Evolutionary conservation across 2,329 filamentous ascomycete species (phyloP), one percentile per base, ranked within the genome.

Genomic region (Xylariaceae sp.): DNA sequence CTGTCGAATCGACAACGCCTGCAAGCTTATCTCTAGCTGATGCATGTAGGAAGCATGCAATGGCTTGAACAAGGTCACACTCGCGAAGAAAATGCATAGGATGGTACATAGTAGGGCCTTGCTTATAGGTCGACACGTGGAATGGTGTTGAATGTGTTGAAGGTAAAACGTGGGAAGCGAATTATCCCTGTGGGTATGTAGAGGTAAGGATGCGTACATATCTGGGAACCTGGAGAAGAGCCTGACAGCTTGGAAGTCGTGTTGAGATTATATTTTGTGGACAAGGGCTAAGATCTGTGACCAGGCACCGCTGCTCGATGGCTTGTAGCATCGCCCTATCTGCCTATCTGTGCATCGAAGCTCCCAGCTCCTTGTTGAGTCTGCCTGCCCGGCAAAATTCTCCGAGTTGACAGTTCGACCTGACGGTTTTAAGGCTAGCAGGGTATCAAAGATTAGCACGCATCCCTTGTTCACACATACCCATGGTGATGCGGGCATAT

Each of bases 301-400:
- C 60, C 58, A 50, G 60, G 60, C 50, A 62, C 54, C 60, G 57
- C 52, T 62, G 54, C 54, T 57, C 53, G 52, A 52, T 52, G 41
- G 44, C 52, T 47, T 48, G 44, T 54, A 54, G 51, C 58, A 57
- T 57, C 52, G 20, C 20, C 52, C 56, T 57, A 57, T 56, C 54
- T 60, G 50, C 48, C 52, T 44, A 59, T 56, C 47, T 3, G 3
- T 37, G n/a, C n/a, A n/a, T n/a, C n/a, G 44, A 54, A 48, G 48
- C 54, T 56, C 53, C 57, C n/a, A n/a, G n/a, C 55, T 62, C 55
- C 54, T 43, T 52, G 48, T 47, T 47, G 50, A 56, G 46, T 16
- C 7, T 37, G 48, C 54, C 46, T 54, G 57, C 54, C 46, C 54
- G 57, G 60, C 54, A 62, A 62, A 62, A 62, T 60, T 62, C 60